phyloP scores from a whole-genome alignment of 2,329 filamentous ascomycete genomes.

The Aspergillus pseudotamarii region DNA sequence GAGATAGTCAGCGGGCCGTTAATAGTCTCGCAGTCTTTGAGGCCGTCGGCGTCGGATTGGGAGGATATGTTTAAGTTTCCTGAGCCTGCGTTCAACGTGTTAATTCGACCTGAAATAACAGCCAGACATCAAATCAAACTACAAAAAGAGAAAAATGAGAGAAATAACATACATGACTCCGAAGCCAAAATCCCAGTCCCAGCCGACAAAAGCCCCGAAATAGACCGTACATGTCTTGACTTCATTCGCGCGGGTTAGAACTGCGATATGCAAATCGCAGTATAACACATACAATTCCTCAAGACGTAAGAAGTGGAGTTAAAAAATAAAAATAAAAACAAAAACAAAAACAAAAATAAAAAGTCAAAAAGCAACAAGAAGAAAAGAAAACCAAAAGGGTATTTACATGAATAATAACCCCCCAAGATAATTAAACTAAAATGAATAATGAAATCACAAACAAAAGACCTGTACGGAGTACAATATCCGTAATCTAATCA shows the following conservation, averaged over 20 bases:
- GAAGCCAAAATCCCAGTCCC: background rate
- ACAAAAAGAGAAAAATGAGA: background rate
- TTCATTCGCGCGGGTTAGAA: background rate
- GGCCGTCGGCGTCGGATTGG: conserved; percentile 32
- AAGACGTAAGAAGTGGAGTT: background rate
- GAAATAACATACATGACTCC: background rate
- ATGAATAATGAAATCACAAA: background rate
- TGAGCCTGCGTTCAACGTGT: conserved; percentile 29
- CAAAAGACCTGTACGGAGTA: background rate
- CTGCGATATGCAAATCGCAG: background rate
- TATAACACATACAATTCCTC: background rate
- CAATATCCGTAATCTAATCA: too few relatives aligned
- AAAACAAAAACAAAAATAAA: too few relatives aligned
- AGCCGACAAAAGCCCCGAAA: background rate
- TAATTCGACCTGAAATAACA: background rate
- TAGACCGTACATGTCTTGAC: background rate
- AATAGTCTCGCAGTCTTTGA: conserved; percentile 42
- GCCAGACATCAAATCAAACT: background rate
- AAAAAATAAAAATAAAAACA: background rate
- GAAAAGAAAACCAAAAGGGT: background rate
- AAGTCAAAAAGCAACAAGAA: background rate
- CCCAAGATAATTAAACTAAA: background rate
- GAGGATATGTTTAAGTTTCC: conserved; percentile 49
- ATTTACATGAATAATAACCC: background rate
- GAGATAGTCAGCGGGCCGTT: conserved; percentile 44